Conservation (phyloP, 2,329 filamentous ascomycete genomes). For the Capronia americana region DNA sequence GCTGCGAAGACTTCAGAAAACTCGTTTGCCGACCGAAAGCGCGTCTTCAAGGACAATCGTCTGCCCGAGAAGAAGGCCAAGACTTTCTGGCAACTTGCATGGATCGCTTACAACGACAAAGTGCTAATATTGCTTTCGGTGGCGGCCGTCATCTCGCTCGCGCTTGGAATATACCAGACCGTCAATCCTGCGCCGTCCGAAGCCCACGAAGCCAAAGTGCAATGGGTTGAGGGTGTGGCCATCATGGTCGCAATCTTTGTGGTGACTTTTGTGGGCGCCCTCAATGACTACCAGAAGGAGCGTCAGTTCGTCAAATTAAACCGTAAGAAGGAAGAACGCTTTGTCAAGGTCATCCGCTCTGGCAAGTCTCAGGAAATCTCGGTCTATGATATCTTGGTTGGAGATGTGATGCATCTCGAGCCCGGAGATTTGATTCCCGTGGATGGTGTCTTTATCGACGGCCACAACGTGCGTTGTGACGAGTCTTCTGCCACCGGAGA, state of each 20-base stretch:
- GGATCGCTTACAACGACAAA: conserved; percentile 81
- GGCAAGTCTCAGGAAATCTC: conserved; percentile 73
- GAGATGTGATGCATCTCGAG: conserved; percentile 75
- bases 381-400: conserved; percentile 73
- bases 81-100: conserved; percentile 69
- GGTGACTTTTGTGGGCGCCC: conserved; percentile 76
- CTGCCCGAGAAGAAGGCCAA: conserved; percentile 70
- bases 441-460: conserved; percentile 72
- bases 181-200: conserved; percentile 39
- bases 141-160: conserved; percentile 73
- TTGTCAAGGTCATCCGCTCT: conserved; percentile 77
- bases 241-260: conserved; percentile 78
- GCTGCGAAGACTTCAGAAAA: conserved; percentile 34
- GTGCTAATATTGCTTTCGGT: conserved; percentile 72
- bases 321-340: conserved; percentile 76
- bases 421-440: conserved; percentile 75
- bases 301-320: conserved; percentile 81
- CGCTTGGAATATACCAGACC: conserved; percentile 68
- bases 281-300: conserved; percentile 84
- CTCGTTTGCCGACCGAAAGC: conserved; percentile 67
- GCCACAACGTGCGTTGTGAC: conserved; percentile 71
- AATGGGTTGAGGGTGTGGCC: conserved; percentile 83
- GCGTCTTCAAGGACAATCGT: conserved; percentile 72
- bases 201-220: conserved; percentile 60
- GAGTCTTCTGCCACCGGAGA: conserved; percentile 80